phyloP scores from a whole-genome alignment of 2,329 filamentous ascomycete species.

The Teratosphaeria destructans region DNA sequence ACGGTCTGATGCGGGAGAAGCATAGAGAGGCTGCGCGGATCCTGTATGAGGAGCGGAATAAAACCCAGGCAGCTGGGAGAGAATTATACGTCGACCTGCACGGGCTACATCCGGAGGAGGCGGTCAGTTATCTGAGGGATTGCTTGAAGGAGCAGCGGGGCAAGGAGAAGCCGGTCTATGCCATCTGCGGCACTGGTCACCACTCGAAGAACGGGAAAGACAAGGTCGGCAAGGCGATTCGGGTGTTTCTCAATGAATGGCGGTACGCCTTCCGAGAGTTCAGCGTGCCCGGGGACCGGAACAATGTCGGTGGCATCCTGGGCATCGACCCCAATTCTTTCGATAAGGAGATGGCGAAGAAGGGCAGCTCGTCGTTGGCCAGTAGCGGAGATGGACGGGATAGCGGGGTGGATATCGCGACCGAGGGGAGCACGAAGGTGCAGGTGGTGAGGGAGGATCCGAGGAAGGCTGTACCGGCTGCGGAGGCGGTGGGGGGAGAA shows the following conservation, averaged over 20 bases:
- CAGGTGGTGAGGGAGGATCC: constrained; percentile 27
- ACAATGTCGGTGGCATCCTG: constrained; percentile 59
- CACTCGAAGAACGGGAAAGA: constrained; percentile 99
- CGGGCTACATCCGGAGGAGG: constrained; percentile 96
- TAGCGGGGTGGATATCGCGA: constrained; percentile 28
- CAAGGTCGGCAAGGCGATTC: constrained; percentile 90
- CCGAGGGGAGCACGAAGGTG: constrained; percentile 25
- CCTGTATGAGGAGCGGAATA: constrained; percentile 86
- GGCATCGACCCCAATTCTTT: constrained; percentile 54
- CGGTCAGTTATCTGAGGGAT: constrained; percentile 83
- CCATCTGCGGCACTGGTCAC: constrained; percentile 92
- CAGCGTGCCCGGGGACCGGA: constrained; percentile 87
- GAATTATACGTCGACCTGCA: constrained; percentile 95
- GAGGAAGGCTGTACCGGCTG: constrained; percentile 9
- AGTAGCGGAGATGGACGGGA: constrained; percentile 19
- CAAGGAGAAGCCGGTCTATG: constrained; percentile 62
- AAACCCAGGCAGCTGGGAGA: constrained; percentile 28
- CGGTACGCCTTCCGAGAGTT: constrained; percentile 94
- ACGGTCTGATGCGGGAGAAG: constrained; percentile 92
- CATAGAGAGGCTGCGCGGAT: constrained; percentile 87
- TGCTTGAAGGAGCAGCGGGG: constrained; percentile 76
- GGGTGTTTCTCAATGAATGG: constrained; percentile 88
- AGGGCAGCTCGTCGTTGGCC: constrained; percentile 25
- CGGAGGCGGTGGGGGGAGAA: neutral
- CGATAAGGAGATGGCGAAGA: constrained; percentile 30